Percentiles rank a stretch among this genome's conserved stretches.
phyloP scores from a whole-genome alignment of 495 filamentous ascomycete genomes.

The Trichoderma parareesei region DNA sequence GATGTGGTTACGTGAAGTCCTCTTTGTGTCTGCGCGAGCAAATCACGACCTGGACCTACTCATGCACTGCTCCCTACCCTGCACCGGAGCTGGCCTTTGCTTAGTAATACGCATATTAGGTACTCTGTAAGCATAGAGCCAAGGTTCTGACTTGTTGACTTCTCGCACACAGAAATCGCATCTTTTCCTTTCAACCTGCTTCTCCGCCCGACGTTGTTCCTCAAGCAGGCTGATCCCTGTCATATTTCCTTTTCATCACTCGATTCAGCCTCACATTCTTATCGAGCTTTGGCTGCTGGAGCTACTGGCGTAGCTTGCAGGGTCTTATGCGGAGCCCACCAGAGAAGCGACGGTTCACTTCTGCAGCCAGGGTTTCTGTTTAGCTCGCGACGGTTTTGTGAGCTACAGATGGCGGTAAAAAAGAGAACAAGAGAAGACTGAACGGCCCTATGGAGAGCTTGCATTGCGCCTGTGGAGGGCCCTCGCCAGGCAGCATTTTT shows the following conservation, averaged over 20 bases:
- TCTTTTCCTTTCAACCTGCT: neutral
- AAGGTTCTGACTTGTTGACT: neutral
- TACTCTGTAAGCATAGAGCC: neutral
- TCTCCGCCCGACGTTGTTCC: neutral
- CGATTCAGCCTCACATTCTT: slow-evolving; percentile 9
- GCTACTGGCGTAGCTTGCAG: neutral
- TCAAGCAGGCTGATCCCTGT: neutral
- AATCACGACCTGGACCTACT: neutral
- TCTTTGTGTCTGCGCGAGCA: neutral
- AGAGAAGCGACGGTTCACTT: neutral
- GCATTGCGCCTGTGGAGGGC: neutral
- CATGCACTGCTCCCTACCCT: neutral
- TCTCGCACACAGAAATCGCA: neutral
- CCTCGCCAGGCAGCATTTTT: too few species aligned
- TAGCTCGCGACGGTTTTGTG: slow-evolving; percentile 1
- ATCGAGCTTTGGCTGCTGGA: neutral
- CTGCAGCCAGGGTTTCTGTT: neutral
- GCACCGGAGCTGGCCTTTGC: neutral
- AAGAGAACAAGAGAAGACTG: neutral
- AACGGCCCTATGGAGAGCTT: neutral
- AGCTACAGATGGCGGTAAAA: slow-evolving; percentile 7
- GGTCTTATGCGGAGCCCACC: neutral
- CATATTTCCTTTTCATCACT: neutral
- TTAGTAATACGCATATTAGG: neutral
- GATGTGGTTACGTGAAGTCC: neutral